These are phyloP conservation scores for Adansonia gregorii DNA, from an alignment of 441 rosid genomes.

Conservation along the genomic window DNA sequence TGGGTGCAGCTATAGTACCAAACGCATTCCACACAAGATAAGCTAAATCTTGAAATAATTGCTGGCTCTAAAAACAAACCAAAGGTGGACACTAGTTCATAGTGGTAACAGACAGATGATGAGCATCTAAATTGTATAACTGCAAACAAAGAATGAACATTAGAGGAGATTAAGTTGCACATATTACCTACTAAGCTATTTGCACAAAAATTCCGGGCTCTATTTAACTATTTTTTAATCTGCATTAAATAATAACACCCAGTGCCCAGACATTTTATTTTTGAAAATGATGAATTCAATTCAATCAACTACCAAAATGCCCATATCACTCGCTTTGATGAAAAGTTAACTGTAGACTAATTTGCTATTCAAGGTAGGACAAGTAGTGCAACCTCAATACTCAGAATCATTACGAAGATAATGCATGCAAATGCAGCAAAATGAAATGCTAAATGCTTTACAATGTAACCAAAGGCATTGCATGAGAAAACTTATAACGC, in stretches of 20 bases:
- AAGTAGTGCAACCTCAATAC: conserved; percentile 4
- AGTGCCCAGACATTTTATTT: background rate
- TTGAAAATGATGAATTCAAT: conserved; percentile 14
- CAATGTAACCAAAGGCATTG: background rate
- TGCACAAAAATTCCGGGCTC: background rate
- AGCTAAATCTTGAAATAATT: conserved; percentile 48
- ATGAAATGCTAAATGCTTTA: background rate
- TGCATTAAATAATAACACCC: conserved; percentile 8
- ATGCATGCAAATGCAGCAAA: background rate
- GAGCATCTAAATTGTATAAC: conserved; percentile 24
- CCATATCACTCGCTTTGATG: background rate
- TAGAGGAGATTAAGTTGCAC: background rate
- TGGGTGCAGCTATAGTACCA: conserved; percentile 46
- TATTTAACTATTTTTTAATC: background rate
- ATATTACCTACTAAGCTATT: background rate
- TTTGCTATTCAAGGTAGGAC: background rate
- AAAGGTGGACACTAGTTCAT: conserved; percentile 39
- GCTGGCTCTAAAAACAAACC: conserved; percentile 36
- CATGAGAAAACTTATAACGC: background rate
- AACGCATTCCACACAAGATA: conserved; percentile 47
- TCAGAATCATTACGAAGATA: background rate
- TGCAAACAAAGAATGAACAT: conserved; percentile 10
- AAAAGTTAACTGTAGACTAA: background rate
- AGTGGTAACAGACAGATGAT: background rate
- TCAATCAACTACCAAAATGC: conserved; percentile 6